Evolutionary conservation across 345 rosid genomes (phyloP).

Genomic region (Raphanus raphanistrum): DNA sequence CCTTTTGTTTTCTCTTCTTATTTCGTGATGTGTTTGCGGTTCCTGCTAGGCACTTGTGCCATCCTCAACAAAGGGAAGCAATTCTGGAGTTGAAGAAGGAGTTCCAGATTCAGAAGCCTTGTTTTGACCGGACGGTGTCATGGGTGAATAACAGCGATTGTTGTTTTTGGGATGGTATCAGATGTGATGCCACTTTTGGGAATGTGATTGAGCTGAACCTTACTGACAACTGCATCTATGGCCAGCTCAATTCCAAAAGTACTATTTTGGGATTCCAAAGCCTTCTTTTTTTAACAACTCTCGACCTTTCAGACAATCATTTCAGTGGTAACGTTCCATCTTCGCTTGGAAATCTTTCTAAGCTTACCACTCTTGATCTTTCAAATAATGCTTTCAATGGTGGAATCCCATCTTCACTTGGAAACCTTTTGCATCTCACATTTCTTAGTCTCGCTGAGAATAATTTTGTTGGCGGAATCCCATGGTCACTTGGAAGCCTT

Average conservation of each 20-base stretch:
- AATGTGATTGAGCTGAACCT: background rate
- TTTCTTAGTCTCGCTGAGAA: no score
- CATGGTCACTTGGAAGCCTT: no score
- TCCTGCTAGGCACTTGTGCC: background rate
- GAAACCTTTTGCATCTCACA: background rate
- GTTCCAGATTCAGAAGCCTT: background rate
- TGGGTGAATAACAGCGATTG: background rate
- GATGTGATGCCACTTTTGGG: background rate
- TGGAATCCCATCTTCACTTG: background rate
- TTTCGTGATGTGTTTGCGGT: background rate
- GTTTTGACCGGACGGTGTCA: background rate
- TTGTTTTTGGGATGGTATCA: background rate
- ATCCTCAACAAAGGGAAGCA: background rate
- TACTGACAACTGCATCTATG: background rate
- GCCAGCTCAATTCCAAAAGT: background rate
- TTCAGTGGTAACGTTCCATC: background rate
- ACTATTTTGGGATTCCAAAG: background rate
- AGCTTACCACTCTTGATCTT: background rate
- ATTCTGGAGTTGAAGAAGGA: background rate
- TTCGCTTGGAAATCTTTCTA: background rate
- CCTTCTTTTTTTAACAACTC: background rate
- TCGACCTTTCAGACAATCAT: background rate
- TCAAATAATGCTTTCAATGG: background rate
- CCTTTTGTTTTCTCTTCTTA: background rate
- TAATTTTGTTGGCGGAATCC: no score